Evolutionary conservation across 805 yeast species (phyloP), one percentile per base, ranked within the genome.

Genomic region (Schizosaccharomyces cryophilus): DNA sequence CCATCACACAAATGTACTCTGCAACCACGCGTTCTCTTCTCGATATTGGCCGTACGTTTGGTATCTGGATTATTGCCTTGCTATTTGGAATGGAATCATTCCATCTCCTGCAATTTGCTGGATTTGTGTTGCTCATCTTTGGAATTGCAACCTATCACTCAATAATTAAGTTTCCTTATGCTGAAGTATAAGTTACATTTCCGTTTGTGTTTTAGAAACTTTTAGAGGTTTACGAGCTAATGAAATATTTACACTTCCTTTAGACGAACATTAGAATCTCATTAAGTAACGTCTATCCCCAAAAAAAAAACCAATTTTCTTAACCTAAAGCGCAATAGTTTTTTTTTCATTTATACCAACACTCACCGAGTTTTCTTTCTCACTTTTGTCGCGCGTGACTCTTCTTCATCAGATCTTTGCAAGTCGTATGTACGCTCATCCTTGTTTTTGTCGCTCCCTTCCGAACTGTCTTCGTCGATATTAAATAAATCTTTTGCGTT

Each of bases 11-110:
- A 60, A 71, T 72, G 58, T 68, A 85, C 59, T 81, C 84, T 61
- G 93, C 94, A 42, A 85, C 94, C 1, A 77, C 89, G 1, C 75
- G 93, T 67, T 81, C 87, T 26, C 85, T 93, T 1, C 78, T 85
- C 60, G 94, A 85, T 67, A 82, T 88, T 0, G 82, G 85, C 63
- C 75, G 94, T 64, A 85, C 93, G 0, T 70, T 84, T 29, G 70
- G 83, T 31, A 89, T 85, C 19, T 85, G 94, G 94, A 47, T 82
- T 0, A 77, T 83, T 7, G 85, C 93, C 0, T 72, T 85, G 60
- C 61, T 70, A 26, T 66, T 85, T 64, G 93, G 90, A 3, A 85
- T 93, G 94, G 93, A 85, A 69, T 66, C 74, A 1, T 85, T 84
- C 71, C 74, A 75, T 24, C 66, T 72, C n/a, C 69, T 82, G 60